Percentiles rank a stretch among this genome's conserved stretches.
Evolutionary conservation across 202 grass and related monocot genomes (phyloP).

Genomic region (Elaeis oleifera): DNA sequence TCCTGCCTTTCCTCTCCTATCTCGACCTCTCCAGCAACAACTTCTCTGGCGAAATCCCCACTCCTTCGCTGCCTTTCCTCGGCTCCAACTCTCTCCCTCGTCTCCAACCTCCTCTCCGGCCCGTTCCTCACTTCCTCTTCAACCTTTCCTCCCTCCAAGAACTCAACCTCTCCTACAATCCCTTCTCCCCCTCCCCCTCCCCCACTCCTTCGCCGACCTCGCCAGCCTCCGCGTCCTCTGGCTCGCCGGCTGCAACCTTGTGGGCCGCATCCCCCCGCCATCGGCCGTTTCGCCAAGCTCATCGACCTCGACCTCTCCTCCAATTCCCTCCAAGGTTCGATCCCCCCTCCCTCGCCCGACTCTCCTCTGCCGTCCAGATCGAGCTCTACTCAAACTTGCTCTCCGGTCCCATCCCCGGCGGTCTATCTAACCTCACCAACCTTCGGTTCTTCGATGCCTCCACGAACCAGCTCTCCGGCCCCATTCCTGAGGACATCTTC

Average conservation of each 20-base stretch:
- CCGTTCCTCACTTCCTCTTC: conserved; percentile 43
- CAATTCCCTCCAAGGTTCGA: neutral
- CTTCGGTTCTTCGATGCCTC: conserved; percentile 4
- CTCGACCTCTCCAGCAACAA: conserved; percentile 64
- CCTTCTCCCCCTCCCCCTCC: conserved; percentile 37
- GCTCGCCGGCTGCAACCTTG: conserved; percentile 41
- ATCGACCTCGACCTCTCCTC: conserved; percentile 10
- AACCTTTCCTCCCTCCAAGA: conserved; percentile 42
- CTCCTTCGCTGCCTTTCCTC: conserved; percentile 46
- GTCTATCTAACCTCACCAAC: neutral
- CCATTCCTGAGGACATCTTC: conserved; percentile 11
- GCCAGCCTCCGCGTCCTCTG: conserved; percentile 43
- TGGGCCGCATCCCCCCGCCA: neutral
- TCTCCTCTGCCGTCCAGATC: conserved; percentile 1
- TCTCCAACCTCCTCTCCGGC: conserved; percentile 57
- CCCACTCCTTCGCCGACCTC: conserved; percentile 23
- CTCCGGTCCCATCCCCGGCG: neutral
- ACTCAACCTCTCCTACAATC: conserved; percentile 89
- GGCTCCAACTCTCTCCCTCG: conserved; percentile 50
- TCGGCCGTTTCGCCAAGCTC: conserved; percentile 5
- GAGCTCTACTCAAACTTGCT: conserved; percentile 1
- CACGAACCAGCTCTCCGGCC: conserved; percentile 1
- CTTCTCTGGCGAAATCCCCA: conserved; percentile 61
- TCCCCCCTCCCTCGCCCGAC: neutral
- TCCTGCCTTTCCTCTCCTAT: conserved; percentile 45